Conservation (phyloP, 306 rosid species). For the Morella rubra region DNA sequence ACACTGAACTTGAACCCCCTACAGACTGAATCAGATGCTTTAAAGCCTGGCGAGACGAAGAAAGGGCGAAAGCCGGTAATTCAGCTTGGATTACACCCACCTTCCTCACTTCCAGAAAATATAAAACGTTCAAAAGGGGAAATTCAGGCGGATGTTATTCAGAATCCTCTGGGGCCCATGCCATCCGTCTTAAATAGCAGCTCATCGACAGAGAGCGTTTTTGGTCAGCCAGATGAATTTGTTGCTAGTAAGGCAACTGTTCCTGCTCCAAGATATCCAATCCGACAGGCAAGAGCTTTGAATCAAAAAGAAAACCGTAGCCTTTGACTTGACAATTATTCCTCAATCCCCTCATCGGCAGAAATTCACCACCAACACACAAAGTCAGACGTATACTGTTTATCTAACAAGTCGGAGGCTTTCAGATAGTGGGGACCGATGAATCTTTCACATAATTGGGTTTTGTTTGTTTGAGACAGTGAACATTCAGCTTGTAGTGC, state of each 20-base stretch:
- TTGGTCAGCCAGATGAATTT: slow-evolving; percentile 24
- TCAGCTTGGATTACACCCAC: slow-evolving; percentile 38
- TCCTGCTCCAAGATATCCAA: slow-evolving; percentile 23
- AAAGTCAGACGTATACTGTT: too few relatives aligned
- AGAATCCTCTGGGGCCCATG: slow-evolving; percentile 20
- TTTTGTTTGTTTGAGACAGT: background rate
- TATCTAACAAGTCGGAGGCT: background rate
- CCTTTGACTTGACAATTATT: slow-evolving; percentile 3
- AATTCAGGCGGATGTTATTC: slow-evolving; percentile 12
- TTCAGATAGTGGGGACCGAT: background rate
- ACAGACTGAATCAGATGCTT: slow-evolving; percentile 45
- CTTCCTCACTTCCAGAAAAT: slow-evolving; percentile 42
- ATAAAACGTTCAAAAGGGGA: slow-evolving; percentile 16
- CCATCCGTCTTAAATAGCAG: background rate
- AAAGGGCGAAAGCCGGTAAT: slow-evolving; percentile 42
- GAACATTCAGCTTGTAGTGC: background rate
- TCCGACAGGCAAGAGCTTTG: slow-evolving; percentile 10
- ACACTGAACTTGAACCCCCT: slow-evolving; percentile 20
- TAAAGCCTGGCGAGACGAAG: slow-evolving; percentile 47
- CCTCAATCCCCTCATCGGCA: background rate
- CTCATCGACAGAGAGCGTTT: background rate
- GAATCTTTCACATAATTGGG: background rate
- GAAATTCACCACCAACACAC: background rate
- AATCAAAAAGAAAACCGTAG: slow-evolving; percentile 19
- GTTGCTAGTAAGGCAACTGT: slow-evolving; percentile 21